Conservation (phyloP, 768 basidiomycete genomes). For the Lentinula boryana region DNA sequence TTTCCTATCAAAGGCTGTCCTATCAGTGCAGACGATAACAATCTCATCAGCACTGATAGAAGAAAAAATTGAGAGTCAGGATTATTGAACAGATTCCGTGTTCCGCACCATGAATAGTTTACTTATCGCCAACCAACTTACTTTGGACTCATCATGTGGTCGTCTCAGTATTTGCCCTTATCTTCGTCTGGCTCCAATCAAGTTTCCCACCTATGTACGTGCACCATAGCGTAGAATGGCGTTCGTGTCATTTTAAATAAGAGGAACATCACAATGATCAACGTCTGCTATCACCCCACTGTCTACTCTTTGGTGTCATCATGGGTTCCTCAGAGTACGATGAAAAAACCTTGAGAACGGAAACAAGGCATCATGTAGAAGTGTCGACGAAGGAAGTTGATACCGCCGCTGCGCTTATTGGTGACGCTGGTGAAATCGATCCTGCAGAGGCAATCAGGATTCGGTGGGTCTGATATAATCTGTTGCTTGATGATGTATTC, state of each 20-base stretch:
- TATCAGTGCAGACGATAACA: too few species aligned
- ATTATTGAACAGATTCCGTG: not conserved
- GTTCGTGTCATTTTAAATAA: not conserved
- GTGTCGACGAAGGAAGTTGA: constrained; percentile 38
- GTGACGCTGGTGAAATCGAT: constrained; percentile 26
- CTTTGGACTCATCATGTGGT: not conserved
- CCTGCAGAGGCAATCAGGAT: constrained; percentile 31
- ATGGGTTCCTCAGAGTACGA: constrained; percentile 9
- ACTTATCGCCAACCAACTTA: not conserved
- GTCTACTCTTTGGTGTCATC: not conserved
- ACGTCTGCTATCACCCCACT: not conserved
- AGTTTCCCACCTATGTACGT: not conserved
- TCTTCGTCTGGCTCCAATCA: not conserved
- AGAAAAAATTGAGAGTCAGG: not conserved
- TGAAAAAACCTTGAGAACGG: constrained; percentile 17
- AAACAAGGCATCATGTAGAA: constrained; percentile 20
- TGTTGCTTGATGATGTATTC: not conserved
- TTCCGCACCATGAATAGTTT: not conserved
- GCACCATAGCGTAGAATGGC: not conserved
- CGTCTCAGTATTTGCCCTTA: not conserved
- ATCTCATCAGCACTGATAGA: too few species aligned
- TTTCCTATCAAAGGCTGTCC: too few species aligned
- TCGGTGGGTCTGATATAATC: constrained; percentile 19
- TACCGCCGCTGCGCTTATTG: constrained; percentile 38
- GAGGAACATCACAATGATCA: not conserved